Base-by-base conservation (phyloP, 2,329 filamentous ascomycete species). In the Mycosphaerella sp. region DNA sequence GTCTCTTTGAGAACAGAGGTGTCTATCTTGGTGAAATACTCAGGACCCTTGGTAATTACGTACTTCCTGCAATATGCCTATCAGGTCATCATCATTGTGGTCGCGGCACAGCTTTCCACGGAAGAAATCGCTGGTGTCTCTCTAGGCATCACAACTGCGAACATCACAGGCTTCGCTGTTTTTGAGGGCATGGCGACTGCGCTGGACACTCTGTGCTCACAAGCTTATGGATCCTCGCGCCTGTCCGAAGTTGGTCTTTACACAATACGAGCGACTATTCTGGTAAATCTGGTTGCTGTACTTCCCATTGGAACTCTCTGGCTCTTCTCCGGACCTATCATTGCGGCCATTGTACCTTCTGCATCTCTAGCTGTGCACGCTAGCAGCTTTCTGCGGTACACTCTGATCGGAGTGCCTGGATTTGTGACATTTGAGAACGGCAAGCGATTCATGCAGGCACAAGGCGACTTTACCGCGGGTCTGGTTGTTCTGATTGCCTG, bases 51-150 rank as follows among this genome's bases (percentile, higher is more conserved):
- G 16, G 73, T 76, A 44, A 65, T 73, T n/a, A 79, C 77, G 1
- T 79, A 78, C 54, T 62, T 79, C 0, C 67, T 80, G 4, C 75
- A 79, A 55, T 79, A 79, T 57, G 76, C 71, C 6, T 77, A 76
- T 57, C 75, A 67, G 47, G 65, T 79, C 30, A 72, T 77, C 49
- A 76, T 75, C 1, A 76, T 76, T 17, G 71, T 77, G 35, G 73
- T 76, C 0, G 76, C 75, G 0, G 77, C 77, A 0, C 76, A 76
- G 58, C 70, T 80, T 7, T 72, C 76, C 16, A 74, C 74, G 2
- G 71, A 76, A 57, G 77, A 77, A 51, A 63, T 80, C 8, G 77
- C 75, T 1, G 77, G 77, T 0, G 75, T 77, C 0, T 76, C 73
- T 47, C 61, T 79, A 13, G 75, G 75, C 18, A 71, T 75, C 18